Percentiles rank a stretch among this genome's conserved stretches.
Evolutionary conservation across 176 grass and related monocot genomes (phyloP).

Genomic region (Eremochloa ophiuroides): DNA sequence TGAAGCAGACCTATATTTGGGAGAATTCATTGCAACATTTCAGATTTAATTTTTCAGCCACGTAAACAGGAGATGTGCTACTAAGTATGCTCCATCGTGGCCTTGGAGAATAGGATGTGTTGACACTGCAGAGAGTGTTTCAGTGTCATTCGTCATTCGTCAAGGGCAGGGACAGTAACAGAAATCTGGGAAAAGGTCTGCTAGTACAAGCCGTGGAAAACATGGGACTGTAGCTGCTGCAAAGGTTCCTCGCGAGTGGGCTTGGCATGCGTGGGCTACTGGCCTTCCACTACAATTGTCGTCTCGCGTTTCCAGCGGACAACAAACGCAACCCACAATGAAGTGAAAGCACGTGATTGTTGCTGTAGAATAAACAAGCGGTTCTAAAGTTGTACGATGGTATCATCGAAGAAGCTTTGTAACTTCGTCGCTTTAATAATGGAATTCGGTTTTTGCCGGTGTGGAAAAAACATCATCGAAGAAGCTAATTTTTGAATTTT

Average conservation of each 20-base stretch:
- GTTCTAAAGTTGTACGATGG: too few relatives aligned
- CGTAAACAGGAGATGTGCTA: too few relatives aligned
- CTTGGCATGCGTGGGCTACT: neutral
- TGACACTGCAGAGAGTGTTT: neutral
- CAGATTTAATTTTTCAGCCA: neutral
- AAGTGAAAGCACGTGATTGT: too few relatives aligned
- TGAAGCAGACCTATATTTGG: neutral
- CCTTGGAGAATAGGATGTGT: neutral
- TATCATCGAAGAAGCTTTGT: too few relatives aligned
- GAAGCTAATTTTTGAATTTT: too few relatives aligned
- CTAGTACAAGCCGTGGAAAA: conserved; percentile 12
- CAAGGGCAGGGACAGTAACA: neutral
- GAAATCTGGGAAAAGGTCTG: neutral
- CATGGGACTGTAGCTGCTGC: conserved; percentile 2
- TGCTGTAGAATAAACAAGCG: too few relatives aligned
- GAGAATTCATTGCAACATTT: neutral
- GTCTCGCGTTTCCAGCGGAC: neutral
- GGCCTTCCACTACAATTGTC: neutral
- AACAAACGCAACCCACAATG: too few relatives aligned
- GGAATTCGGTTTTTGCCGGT: too few relatives aligned
- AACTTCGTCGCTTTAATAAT: too few relatives aligned
- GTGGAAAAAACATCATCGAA: too few relatives aligned
- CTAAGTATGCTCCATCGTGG: neutral
- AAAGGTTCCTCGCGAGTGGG: neutral
- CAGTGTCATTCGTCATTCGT: neutral